These are phyloP conservation scores for Raffaelea arxii DNA, from an alignment of 2,329 filamentous ascomycete genomes.

Conservation along the genomic window DNA sequence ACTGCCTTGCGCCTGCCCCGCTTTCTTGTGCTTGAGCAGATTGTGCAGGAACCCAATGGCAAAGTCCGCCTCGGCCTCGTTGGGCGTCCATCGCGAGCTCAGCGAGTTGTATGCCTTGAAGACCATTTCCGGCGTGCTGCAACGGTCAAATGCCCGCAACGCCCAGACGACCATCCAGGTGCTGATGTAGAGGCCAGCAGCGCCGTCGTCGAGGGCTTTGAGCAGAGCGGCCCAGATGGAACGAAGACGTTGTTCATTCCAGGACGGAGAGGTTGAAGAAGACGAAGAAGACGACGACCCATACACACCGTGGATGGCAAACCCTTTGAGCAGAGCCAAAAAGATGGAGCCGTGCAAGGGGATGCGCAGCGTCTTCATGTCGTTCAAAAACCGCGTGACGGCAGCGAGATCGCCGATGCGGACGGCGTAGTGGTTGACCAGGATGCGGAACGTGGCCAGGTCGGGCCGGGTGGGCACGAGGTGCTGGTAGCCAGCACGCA, in stretches of 20 bases:
- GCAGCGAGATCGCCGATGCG: constrained; percentile 61
- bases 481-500: constrained; percentile 48
- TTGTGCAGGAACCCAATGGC: constrained; percentile 35
- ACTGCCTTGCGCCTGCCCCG: neutral
- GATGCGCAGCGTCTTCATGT: constrained; percentile 65
- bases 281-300: constrained; percentile 46
- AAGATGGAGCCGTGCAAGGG: constrained; percentile 69
- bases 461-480: constrained; percentile 61
- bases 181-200: constrained; percentile 40
- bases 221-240: constrained; percentile 58
- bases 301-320: constrained; percentile 59
- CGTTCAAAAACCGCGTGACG: constrained; percentile 61
- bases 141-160: constrained; percentile 54
- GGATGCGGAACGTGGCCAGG: constrained; percentile 66
- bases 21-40: constrained; percentile 21
- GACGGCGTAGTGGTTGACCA: constrained; percentile 66
- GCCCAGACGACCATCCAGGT: constrained; percentile 53
- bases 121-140: constrained; percentile 40
- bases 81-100: constrained; percentile 36
- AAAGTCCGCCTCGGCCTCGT: constrained; percentile 30
- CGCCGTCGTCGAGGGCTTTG: constrained; percentile 36
- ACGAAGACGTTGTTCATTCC: constrained; percentile 62
- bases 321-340: constrained; percentile 73
- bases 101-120: constrained; percentile 44
- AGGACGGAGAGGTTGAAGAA: too few relatives aligned